Conservation (phyloP, 345 rosid genomes). For the Leavenworthia alabamica region DNA sequence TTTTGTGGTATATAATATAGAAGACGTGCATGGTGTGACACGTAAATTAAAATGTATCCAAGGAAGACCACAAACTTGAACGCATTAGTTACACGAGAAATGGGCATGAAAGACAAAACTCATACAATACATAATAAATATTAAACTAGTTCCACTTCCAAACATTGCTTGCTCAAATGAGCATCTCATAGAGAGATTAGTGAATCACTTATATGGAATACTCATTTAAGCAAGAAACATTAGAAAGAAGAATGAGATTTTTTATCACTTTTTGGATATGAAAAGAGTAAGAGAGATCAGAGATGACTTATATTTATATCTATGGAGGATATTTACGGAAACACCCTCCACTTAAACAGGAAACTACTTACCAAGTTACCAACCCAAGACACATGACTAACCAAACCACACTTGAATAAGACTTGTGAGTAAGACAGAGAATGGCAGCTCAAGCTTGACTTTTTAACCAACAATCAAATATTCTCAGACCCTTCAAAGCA, state of each 20-base stretch:
- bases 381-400: too few species aligned
- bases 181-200: slow-evolving; percentile 26
- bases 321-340: neutral
- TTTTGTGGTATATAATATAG: neutral
- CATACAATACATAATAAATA: neutral
- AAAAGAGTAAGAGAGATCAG: too few species aligned
- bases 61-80: slow-evolving; percentile 22
- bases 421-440: slow-evolving; percentile 25
- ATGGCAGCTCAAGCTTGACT: too few species aligned
- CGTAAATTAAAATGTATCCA: slow-evolving; percentile 18
- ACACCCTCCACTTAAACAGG: slow-evolving; percentile 13
- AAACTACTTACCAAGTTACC: slow-evolving; percentile 22
- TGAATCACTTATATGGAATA: slow-evolving; percentile 27
- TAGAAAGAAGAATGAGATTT: neutral
- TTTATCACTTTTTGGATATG: slow-evolving; percentile 3
- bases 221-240: slow-evolving; percentile 38
- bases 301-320: too few species aligned
- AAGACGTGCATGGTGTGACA: slow-evolving; percentile 31
- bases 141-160: slow-evolving; percentile 18
- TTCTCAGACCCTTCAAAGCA: too few species aligned
- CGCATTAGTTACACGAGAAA: slow-evolving; percentile 31
- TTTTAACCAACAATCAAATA: too few species aligned
- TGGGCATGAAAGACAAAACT: slow-evolving; percentile 16
- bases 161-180: slow-evolving; percentile 35
- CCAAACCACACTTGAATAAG: slow-evolving; percentile 12